Evolutionary conservation across 2,329 filamentous ascomycete genomes (phyloP), one percentile per base, ranked within the genome.

Genomic region (Cordyceps pruinosa): DNA sequence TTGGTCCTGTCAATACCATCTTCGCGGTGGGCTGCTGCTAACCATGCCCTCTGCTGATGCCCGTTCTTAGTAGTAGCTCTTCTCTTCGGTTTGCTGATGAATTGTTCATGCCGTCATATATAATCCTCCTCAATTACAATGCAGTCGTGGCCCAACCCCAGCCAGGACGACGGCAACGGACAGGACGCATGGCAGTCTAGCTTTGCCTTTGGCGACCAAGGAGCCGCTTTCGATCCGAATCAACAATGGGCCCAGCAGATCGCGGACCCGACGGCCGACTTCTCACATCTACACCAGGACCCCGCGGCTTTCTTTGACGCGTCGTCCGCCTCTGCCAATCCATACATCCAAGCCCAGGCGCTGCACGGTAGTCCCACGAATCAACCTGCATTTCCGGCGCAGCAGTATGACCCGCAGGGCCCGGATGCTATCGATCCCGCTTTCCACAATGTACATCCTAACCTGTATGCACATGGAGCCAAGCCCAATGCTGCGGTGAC

Each of bases 91-190:
- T 6, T 44, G 19, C 44, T 37, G 35, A 54, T 58, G 49, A 42
- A 34, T 25, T 49, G 49, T 42, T 39, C 30, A 53, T 58, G 42
- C 47, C 46, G 48, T 13, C 30, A 15, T 34, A 21, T 19, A 51
- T 57, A 57, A 57, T 61, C 61, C 59, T 61, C 58, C 46, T 35
- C 25, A 28, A 47, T 58, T 66, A 68, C 65, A 60, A 75, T 75
- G 72, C 72, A 75, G 69, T 72, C 72, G 59, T 75, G 72, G 72
- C 61, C 70, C 41, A 66, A 66, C 57, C 62, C 67, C 58, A 66
- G 69, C 63, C 72, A 73, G 62, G 70, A 67, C 54, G 72, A 70
- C 62, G 62, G 68, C 52, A 69, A 72, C 57, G 70, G 67, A 56
- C 67, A 68, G 54, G 65, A 65, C 52, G 66, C 67, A 41, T 74